Base-by-base conservation (phyloP, 306 rosid species). In the Hylodesmum podocarpum region DNA sequence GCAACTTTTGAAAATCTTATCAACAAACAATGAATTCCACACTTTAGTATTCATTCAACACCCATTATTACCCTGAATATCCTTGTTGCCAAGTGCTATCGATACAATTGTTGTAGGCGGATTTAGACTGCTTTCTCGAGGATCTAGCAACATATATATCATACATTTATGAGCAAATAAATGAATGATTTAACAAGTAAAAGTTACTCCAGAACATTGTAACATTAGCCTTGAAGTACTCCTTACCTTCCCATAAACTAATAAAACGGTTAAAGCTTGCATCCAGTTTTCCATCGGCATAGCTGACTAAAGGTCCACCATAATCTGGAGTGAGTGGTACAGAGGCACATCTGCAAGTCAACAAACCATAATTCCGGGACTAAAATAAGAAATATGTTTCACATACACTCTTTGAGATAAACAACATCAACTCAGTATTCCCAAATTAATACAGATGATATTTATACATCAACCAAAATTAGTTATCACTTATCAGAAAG, bases 271-370 rank as follows among this genome's bases (percentile, higher is more conserved):
- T 81, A 70, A 92, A 88, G 39, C 90, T 93, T 49, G 85, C 72
- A 86, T 95, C 99, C 76, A 90, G 86, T 66, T 78, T 80, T 41
- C 98, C 99, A 72, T 95, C 98, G 1, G 99, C 97, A 73, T 92
- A 92, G 77, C 98, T 86, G 64, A 91, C 92, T 43, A 76, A 37
- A 0, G 91, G 93, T 55, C 80, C 94, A 36, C 94, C 90, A 47
- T 92, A 89, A 84, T 91, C 96, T 2, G 99, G 96, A 29, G 99
- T 95, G 47, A 95, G 73, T 4, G 98, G 86, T 18, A 54, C 58
- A 15, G 94, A 40, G 87, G 58, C 68, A 81, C 88, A 88, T 78
- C 99, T 92, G 90, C 74, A 53, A 18, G 10, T 27, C 9, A 31
- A 62, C 22, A 15, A 44, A n/a, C n/a, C n/a, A n/a, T n/a, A n/a